Conservation (phyloP, 1,284 basidiomycete genomes). For the Marasmius sp. region DNA sequence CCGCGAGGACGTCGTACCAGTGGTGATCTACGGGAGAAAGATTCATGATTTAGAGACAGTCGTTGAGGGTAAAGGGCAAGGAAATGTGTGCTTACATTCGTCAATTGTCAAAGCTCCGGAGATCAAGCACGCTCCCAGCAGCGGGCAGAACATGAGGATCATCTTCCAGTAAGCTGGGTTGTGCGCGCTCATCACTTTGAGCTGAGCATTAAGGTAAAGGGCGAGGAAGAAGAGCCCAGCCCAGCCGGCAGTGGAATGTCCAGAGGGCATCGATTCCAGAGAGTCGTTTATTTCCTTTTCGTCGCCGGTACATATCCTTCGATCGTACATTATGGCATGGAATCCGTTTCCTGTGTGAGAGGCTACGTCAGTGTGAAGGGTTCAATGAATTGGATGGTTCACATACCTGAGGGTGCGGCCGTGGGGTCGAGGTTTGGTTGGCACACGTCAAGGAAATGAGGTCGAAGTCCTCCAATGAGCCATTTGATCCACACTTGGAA, state of each 20-base stretch:
- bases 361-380: neutral
- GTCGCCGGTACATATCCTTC: constrained; percentile 53
- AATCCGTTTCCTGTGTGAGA: constrained; percentile 35
- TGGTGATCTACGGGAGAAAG: constrained; percentile 35
- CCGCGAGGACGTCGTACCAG: constrained; percentile 56
- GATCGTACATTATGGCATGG: constrained; percentile 46
- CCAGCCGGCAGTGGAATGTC: constrained; percentile 49
- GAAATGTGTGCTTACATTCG: constrained; percentile 37
- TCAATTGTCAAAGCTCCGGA: constrained; percentile 58
- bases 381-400: neutral
- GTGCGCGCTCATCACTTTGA: constrained; percentile 57
- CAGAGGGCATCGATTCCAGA: constrained; percentile 50
- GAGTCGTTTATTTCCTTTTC: constrained; percentile 51
- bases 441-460: constrained; percentile 54
- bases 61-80: neutral
- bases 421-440: constrained; percentile 39
- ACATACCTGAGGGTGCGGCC: constrained; percentile 30
- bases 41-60: neutral
- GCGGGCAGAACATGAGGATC: constrained; percentile 53
- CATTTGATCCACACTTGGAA: constrained; percentile 50
- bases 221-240: constrained; percentile 52
- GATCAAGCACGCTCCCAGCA: constrained; percentile 58
- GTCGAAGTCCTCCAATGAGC: constrained; percentile 50
- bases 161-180: constrained; percentile 61
- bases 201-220: constrained; percentile 58